A percentile compares a stretch with the other conserved stretches of the same genome.
Conservation (phyloP, 371 early-diverging fungal genomes). For the Mucor velutinosus region DNA sequence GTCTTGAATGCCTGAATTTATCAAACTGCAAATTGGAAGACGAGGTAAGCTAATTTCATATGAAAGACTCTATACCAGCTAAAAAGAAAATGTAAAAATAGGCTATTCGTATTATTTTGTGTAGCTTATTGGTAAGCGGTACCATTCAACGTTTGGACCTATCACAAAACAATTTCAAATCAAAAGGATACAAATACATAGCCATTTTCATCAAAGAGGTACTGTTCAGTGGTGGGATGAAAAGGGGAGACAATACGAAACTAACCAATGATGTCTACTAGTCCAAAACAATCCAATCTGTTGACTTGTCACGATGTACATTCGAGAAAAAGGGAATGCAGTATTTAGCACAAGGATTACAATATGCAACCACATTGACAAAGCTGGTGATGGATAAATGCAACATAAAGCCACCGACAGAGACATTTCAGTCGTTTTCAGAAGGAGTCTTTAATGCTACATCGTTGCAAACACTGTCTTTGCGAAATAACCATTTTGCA, state of each 20-base stretch:
- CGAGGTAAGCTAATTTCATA: conserved; percentile 25
- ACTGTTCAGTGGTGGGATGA: neutral
- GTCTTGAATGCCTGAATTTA: conserved; percentile 29
- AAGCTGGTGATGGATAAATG: conserved; percentile 63
- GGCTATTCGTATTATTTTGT: conserved; percentile 41
- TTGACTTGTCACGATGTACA: conserved; percentile 37
- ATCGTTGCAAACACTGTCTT: conserved; percentile 48
- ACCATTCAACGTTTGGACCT: conserved; percentile 30
- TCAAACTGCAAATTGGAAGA: conserved; percentile 41
- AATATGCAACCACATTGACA: conserved; percentile 45
- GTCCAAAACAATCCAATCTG: conserved; percentile 41
- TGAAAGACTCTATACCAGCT: neutral
- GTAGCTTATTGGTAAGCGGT: conserved; percentile 43
- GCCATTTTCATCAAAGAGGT: conserved; percentile 51
- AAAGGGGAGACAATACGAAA: neutral
- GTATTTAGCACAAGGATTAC: conserved; percentile 61
- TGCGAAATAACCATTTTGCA: conserved; percentile 56
- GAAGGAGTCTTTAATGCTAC: conserved; percentile 56
- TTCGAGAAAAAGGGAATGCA: conserved; percentile 58
- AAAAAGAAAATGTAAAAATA: conserved; percentile 16
- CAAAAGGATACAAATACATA: conserved; percentile 48
- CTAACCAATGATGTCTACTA: conserved; percentile 16
- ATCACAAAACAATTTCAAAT: conserved; percentile 37
- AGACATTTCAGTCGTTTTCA: conserved; percentile 42
- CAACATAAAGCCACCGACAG: conserved; percentile 44